Conservation (phyloP, 2,329 filamentous ascomycete genomes). For the Trichoderma lentiforme region DNA sequence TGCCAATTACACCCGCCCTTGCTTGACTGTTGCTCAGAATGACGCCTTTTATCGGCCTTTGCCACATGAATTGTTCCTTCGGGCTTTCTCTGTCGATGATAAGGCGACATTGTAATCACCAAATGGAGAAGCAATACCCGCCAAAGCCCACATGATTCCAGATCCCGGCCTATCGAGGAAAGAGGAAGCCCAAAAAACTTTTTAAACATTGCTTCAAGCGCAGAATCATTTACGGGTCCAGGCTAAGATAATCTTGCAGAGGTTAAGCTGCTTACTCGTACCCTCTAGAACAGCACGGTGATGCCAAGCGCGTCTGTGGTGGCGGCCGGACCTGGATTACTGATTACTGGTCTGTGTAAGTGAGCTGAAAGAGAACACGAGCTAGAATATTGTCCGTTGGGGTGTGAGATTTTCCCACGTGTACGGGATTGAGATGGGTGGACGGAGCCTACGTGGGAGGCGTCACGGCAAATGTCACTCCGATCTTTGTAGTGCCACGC, state of each 20-base stretch:
- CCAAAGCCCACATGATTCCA: background rate
- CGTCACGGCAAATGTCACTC: background rate
- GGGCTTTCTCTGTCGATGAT: background rate
- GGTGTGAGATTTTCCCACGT: background rate
- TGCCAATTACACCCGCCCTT: background rate
- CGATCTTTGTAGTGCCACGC: background rate
- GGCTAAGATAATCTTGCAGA: background rate
- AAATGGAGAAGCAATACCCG: background rate
- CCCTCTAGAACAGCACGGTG: background rate
- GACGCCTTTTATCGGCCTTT: background rate
- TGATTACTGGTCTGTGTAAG: background rate
- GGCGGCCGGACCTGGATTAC: background rate
- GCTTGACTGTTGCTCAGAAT: background rate
- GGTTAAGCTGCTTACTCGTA: background rate
- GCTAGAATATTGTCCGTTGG: background rate
- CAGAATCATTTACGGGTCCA: background rate
- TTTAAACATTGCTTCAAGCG: background rate
- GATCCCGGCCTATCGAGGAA: background rate
- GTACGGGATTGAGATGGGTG: background rate
- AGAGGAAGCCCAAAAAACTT: background rate
- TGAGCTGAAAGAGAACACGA: background rate
- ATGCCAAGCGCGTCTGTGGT: background rate
- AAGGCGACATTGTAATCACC: background rate
- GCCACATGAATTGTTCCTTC: background rate
- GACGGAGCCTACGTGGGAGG: background rate